Conservation (phyloP, 1,139 yeast species). For the Chernovozyma sophiae-reginae region DNA sequence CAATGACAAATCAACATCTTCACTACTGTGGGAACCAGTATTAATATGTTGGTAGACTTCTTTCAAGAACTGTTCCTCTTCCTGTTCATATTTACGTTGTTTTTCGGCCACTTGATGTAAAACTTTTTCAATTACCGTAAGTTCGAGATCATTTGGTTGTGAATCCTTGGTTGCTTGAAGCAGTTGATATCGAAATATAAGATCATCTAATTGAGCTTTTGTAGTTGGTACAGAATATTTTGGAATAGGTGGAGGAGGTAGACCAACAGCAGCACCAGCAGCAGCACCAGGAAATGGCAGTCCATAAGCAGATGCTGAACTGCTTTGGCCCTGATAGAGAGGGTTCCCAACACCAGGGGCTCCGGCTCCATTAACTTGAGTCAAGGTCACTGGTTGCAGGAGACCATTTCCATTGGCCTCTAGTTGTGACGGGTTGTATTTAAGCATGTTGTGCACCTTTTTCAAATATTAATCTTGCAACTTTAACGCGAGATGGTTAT, state of each 20-base stretch:
- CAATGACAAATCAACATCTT: slow-evolving; percentile 42
- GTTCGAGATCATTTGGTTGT: neutral
- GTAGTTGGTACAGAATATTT: slow-evolving; percentile 23
- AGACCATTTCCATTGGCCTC: neutral
- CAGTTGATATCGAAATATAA: slow-evolving; percentile 30
- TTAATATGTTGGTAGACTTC: slow-evolving; percentile 11
- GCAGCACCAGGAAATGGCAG: neutral
- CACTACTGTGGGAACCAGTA: neutral
- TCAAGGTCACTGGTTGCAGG: neutral
- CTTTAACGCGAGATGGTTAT: no score
- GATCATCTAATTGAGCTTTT: slow-evolving; percentile 26
- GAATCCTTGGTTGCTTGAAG: slow-evolving; percentile 8
- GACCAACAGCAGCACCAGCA: no score
- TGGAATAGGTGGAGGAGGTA: slow-evolving; percentile 6
- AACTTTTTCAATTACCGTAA: slow-evolving; percentile 26
- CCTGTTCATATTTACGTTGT: slow-evolving; percentile 23
- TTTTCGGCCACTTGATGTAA: slow-evolving; percentile 27
- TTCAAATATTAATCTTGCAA: no score
- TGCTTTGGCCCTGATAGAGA: neutral
- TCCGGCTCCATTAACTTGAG: neutral
- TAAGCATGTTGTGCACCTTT: neutral
- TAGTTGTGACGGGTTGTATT: neutral
- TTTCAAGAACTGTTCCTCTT: slow-evolving; percentile 21
- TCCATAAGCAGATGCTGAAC: neutral
- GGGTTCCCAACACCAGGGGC: neutral